Evolutionary conservation across 768 basidiomycete genomes (phyloP), one percentile per base, ranked within the genome.

Genomic region (Leccinum fibrillosum): DNA sequence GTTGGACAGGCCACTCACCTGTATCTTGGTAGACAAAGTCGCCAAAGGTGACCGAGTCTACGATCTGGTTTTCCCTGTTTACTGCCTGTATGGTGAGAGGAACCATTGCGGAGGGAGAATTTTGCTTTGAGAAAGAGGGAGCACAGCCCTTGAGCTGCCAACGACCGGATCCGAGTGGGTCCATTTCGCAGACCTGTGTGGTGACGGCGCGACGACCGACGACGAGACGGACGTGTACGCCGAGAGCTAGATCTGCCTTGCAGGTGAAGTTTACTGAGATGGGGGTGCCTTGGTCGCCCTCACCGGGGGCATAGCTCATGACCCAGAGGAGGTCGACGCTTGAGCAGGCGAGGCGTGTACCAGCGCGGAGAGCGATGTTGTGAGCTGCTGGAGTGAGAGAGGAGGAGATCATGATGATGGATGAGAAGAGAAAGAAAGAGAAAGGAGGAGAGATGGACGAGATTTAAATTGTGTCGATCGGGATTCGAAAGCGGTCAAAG

Each of bases 1-100:
- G 34, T 3, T 32, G 21, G 21, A 19, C 15, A 23, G 21, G 10
- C 39, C 12, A 66, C 71, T 19, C 47, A 77, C 85, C 80, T 57
- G 75, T 68, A 23, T 79, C 72, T 76, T 78, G 82, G 65, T 87
- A 91, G 34, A 80, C 80, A 71, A 90, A 91, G 60, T 84, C 80
- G 55, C 90, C 91, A 71, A 90, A 88, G 13, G 81, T 80, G 55
- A 86, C 78, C 0, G 84, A 80, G 64, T 90, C 89, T 17, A 91
- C 68, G 37, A 90, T 58, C 0, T 49, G 68, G 60, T 82, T 80
- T 17, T 81, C 75, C 54, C 77, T 73, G 71, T 82, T 80, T 55
- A 89, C 74, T 11, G 84, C 85, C 68, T 88, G 85, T 26, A 88
- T 82, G 17, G 83, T 82, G 53, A 89, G 75, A 8, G 80, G 76